Base-by-base conservation (phyloP, 768 basidiomycete genomes). In the Candolleomyces aberdarensis region DNA sequence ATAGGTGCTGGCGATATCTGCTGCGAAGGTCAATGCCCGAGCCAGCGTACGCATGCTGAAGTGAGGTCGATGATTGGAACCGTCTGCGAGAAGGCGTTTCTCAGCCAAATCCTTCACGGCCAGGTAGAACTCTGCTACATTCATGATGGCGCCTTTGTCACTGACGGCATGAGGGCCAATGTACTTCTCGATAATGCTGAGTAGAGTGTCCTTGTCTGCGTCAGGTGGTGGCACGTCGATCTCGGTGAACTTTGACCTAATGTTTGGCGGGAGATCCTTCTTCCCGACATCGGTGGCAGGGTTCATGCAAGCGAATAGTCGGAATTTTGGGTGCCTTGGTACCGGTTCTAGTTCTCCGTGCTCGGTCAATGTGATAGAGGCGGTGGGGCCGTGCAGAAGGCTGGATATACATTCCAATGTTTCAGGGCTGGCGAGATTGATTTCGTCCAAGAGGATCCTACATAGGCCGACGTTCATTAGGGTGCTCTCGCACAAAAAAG, bases 261-360 rank as follows among this genome's bases (percentile, higher is more conserved):
- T 91, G 67, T 89, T 89, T 5, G 92, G 88, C 17, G 94, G 93
- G 0, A 99, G 86, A 68, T 98, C 96, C 68, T 95, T 97, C 78
- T 98, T 99, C 39, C 97, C 97, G 14, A 98, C 91, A 67, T 99
- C 97, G 3, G 96, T 99, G 0, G 97, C 97, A 5, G 97, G 97
- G 70, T 99, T 99, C 97, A 99, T 99, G 72, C 97, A 99, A 4
- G 95, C 95, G 68, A 98, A 98, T 5, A 98, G 80, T 19, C 96
- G 91, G 78, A 99, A 99, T 67, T 96, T 89, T 17, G 94, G 87
- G 71, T 99, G 97, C 0, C 97, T 89, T 53, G 89, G 88, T 31
- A 98, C 82, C 1, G 92, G 90, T 66, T 95, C 92, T 57, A 98
- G 74, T 10, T 93, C 89, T 0, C 96, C 96, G 70, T 95, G 87